Conservation (phyloP, 768 basidiomycete genomes). For the Chalciporus piperatus region DNA sequence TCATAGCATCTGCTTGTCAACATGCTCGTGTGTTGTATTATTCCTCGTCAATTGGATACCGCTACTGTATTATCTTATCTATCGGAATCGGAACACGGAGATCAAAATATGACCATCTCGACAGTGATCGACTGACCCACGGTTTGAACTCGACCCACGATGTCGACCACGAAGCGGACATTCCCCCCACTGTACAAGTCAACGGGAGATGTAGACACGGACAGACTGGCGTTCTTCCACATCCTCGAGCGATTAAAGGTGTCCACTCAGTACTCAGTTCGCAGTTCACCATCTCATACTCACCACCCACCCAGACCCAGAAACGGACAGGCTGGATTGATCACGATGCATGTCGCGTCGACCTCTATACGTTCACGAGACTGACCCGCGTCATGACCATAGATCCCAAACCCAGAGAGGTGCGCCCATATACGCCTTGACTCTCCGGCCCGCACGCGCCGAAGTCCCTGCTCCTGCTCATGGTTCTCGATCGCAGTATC, state of each 20-base stretch:
- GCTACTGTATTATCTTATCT: conserved; percentile 28
- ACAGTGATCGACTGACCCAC: no score
- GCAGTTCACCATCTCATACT: not conserved
- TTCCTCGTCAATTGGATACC: not conserved
- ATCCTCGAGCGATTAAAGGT: conserved; percentile 88
- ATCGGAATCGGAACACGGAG: conserved; percentile 25
- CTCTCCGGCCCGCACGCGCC: no score
- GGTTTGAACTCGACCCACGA: not conserved
- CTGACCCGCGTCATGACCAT: not conserved
- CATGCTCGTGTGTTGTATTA: not conserved
- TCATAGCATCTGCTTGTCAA: conserved; percentile 11
- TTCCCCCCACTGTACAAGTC: conserved; percentile 61
- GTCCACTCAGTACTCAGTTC: not conserved
- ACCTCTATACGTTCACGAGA: not conserved
- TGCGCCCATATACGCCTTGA: conserved; percentile 20
- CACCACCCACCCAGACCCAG: conserved; percentile 62
- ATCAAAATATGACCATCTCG: not conserved
- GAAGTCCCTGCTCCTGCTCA: not conserved
- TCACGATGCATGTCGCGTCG: conserved; percentile 42
- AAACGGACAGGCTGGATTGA: conserved; percentile 96
- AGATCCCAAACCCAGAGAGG: conserved; percentile 89
- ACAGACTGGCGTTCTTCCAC: conserved; percentile 89
- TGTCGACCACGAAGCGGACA: conserved; percentile 33
- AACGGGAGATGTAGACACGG: conserved; percentile 51
- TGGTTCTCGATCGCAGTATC: conserved; percentile 50